Evolutionary conservation across 306 rosid species (phyloP).

Genomic region (Vigna radiata): DNA sequence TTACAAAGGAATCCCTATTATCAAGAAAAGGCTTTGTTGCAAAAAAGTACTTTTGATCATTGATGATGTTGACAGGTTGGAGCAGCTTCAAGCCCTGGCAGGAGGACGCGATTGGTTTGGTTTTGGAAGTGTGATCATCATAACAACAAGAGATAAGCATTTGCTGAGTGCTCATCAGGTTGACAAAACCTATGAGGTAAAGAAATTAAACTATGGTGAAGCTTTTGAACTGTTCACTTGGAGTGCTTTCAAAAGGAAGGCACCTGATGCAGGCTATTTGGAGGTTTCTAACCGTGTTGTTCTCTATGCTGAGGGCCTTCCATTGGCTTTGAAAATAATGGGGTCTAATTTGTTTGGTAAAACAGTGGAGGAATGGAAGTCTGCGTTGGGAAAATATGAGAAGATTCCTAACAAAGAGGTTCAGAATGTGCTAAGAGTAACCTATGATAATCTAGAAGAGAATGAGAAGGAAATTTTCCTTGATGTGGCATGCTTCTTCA

Average conservation of each 20-base stretch:
- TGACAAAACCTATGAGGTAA: constrained; percentile 44
- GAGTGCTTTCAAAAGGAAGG: constrained; percentile 52
- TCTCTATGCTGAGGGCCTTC: constrained; percentile 50
- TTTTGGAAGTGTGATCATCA: constrained; percentile 46
- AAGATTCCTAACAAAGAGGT: constrained; percentile 45
- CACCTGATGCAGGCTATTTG: constrained; percentile 20
- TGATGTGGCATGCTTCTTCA: constrained; percentile 56
- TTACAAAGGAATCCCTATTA: constrained; percentile 50
- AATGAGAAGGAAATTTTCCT: constrained; percentile 44
- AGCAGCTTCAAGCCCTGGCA: constrained; percentile 51
- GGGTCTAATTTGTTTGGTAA: constrained; percentile 45
- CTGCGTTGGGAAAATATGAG: constrained; percentile 38
- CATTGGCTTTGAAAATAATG: constrained; percentile 51
- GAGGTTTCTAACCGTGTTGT: constrained; percentile 46
- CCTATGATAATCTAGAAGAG: constrained; percentile 36
- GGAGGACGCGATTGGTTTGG: constrained; percentile 57
- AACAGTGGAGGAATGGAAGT: constrained; percentile 44
- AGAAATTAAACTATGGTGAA: constrained; percentile 27
- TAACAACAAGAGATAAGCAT: constrained; percentile 54
- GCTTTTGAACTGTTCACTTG: constrained; percentile 47
- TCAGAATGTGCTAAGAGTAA: constrained; percentile 43
- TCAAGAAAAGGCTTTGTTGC: constrained; percentile 44
- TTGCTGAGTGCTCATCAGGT: constrained; percentile 41
- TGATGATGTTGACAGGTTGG: constrained; percentile 52
- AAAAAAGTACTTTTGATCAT: constrained; percentile 46